phyloP scores from a whole-genome alignment of 2,329 filamentous ascomycete genomes.

The Parascedosporium putredinis region DNA sequence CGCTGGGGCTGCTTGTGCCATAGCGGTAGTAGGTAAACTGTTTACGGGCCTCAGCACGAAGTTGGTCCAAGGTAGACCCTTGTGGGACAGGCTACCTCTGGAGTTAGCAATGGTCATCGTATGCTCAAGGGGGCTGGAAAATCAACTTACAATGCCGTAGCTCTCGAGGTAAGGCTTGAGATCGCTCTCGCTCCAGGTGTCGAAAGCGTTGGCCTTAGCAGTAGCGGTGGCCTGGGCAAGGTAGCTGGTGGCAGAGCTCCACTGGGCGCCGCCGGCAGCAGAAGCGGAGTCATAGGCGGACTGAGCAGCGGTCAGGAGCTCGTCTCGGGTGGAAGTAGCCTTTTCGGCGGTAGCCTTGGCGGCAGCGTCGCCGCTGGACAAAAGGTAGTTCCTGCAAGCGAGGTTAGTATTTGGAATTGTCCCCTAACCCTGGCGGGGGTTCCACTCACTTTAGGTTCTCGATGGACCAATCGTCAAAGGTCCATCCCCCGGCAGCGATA shows the following conservation, averaged over 20 bases:
- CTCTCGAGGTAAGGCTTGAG: constrained; percentile 72
- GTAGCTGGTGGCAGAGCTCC: constrained; percentile 62
- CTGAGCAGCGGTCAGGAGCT: constrained; percentile 56
- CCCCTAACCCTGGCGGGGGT: too few relatives aligned
- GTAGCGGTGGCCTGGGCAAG: constrained; percentile 53
- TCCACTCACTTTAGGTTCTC: constrained; percentile 43
- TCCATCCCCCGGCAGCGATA: constrained; percentile 59
- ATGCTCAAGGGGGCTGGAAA: constrained; percentile 10
- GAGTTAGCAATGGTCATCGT: background rate
- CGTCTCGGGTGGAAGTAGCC: constrained; percentile 58
- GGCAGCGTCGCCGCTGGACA: constrained; percentile 38
- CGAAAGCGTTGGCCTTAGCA: constrained; percentile 57
- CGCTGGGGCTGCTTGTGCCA: constrained; percentile 56
- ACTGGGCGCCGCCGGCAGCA: constrained; percentile 43
- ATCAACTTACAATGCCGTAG: constrained; percentile 47
- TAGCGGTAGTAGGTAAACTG: constrained; percentile 70
- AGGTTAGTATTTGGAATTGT: background rate
- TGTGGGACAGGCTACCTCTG: constrained; percentile 42
- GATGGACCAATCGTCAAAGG: constrained; percentile 65
- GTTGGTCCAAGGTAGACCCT: constrained; percentile 56
- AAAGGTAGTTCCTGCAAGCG: constrained; percentile 46
- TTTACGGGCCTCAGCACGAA: constrained; percentile 60
- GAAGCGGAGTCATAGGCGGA: constrained; percentile 50
- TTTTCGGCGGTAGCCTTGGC: constrained; percentile 52
- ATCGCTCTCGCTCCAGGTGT: constrained; percentile 63